These are phyloP conservation scores for Eremomyces bilateralis DNA, from an alignment of 495 filamentous ascomycete species.

Conservation along the genomic window DNA sequence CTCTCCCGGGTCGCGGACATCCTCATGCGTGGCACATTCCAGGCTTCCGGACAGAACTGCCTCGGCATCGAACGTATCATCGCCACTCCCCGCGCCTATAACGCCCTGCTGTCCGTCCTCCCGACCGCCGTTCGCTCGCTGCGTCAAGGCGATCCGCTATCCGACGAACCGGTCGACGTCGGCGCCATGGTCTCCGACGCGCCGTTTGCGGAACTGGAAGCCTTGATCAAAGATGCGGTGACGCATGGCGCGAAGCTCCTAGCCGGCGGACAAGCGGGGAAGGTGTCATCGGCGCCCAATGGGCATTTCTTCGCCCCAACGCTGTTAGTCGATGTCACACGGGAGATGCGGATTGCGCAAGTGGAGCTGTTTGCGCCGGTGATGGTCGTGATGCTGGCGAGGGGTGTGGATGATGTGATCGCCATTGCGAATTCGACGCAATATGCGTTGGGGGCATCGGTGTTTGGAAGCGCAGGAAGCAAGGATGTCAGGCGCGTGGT, in stretches of 20 bases:
- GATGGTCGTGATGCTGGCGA: constrained; percentile 62
- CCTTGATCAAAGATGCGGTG: constrained; percentile 56
- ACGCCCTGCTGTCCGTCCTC: constrained; percentile 46
- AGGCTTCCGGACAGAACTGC: constrained; percentile 95
- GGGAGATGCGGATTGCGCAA: constrained; percentile 48
- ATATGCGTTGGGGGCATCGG: constrained; percentile 22
- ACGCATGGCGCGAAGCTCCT: constrained; percentile 56
- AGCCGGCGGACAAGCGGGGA: constrained; percentile 49
- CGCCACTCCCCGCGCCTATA: constrained; percentile 51
- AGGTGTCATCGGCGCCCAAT: constrained; percentile 43
- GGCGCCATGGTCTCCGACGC: constrained; percentile 72
- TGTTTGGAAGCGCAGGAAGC: constrained; percentile 39
- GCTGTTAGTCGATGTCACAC: constrained; percentile 58
- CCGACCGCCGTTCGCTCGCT: constrained; percentile 47
- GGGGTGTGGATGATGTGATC: constrained; percentile 24
- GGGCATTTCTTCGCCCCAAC: constrained; percentile 90
- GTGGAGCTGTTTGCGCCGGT: constrained; percentile 86
- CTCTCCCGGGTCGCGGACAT: constrained; percentile 50
- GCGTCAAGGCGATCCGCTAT: constrained; percentile 43
- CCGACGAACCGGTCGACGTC: constrained; percentile 45
- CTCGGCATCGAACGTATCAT: constrained; percentile 91
- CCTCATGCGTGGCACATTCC: constrained; percentile 80
- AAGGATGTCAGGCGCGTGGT: constrained; percentile 36
- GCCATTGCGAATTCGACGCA: constrained; percentile 16
- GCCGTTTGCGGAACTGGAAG: constrained; percentile 34